Evolutionary conservation across 768 basidiomycete genomes (phyloP).

Genomic region (Trametes gibbosa): DNA sequence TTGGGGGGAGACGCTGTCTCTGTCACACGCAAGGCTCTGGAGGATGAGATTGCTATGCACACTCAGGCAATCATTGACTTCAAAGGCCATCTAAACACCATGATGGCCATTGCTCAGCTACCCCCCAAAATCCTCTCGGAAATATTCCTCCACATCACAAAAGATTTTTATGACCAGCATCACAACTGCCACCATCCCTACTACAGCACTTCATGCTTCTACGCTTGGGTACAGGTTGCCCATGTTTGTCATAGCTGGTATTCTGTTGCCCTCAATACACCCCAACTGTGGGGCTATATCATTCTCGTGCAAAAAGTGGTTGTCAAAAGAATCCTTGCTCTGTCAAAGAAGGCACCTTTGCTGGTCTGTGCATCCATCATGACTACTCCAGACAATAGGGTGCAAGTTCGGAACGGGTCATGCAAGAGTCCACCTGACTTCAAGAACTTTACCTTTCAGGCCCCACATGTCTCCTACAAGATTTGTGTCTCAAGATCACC

Average conservation of each 20-base stretch:
- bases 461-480: neutral
- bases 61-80: slow-evolving; percentile 8
- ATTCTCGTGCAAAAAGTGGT: neutral
- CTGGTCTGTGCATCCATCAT: neutral
- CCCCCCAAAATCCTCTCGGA: slow-evolving; percentile 17
- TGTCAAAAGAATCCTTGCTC: neutral
- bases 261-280: slow-evolving; percentile 3
- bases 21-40: neutral
- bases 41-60: slow-evolving; percentile 5
- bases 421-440: neutral
- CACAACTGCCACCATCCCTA: neutral
- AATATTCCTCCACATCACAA: slow-evolving; percentile 4
- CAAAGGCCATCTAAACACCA: slow-evolving; percentile 6
- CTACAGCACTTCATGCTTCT: neutral
- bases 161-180: neutral
- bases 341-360: slow-evolving; percentile 12
- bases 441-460: slow-evolving; percentile 1
- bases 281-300: slow-evolving; percentile 11
- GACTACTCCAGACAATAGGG: neutral
- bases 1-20: neutral
- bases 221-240: slow-evolving; percentile 6
- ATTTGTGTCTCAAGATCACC: neutral
- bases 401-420: neutral
- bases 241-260: slow-evolving; percentile 14
- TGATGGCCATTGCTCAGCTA: slow-evolving; percentile 10